Percentiles rank a stretch among this genome's conserved stretches.
Evolutionary conservation across 2,329 filamentous ascomycete species (phyloP).

Genomic region (Fusarium verrucosum): DNA sequence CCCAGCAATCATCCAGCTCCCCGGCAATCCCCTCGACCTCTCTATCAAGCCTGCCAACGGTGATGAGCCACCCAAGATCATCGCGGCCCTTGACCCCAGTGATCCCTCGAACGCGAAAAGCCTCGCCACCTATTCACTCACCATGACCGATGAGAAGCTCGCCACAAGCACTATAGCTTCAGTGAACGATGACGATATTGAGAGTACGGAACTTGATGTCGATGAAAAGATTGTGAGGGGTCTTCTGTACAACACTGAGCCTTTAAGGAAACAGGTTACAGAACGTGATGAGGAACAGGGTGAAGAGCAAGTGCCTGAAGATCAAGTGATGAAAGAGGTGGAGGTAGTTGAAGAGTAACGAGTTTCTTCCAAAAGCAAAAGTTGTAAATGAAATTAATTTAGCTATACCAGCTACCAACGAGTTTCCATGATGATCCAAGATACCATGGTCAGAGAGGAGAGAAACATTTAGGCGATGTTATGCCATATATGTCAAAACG

Average conservation of each 20-base stretch:
- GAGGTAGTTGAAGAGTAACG: constrained; percentile 8
- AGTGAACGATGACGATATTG: constrained; percentile 41
- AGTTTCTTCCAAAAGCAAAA: neutral
- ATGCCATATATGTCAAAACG: no score
- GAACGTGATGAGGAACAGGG: constrained; percentile 39
- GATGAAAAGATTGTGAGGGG: constrained; percentile 51
- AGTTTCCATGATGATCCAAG: neutral
- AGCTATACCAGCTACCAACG: neutral
- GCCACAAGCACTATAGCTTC: constrained; percentile 43
- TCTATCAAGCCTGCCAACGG: constrained; percentile 41
- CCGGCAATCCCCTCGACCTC: constrained; percentile 72
- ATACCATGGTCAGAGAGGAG: neutral
- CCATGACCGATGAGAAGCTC: constrained; percentile 47
- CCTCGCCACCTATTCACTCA: constrained; percentile 47
- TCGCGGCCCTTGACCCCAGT: constrained; percentile 54
- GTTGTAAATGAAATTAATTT: neutral
- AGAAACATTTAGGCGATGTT: neutral
- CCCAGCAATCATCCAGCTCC: constrained; percentile 59
- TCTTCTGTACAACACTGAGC: constrained; percentile 58
- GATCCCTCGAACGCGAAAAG: constrained; percentile 44
- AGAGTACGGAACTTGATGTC: constrained; percentile 48
- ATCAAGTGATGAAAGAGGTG: constrained; percentile 10
- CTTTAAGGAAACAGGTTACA: constrained; percentile 56
- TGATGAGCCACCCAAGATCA: constrained; percentile 44
- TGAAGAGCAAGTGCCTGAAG: constrained; percentile 29